Base-by-base conservation (phyloP, 352 stramenopile species). In the Thalassiosira livingstoniorum region DNA sequence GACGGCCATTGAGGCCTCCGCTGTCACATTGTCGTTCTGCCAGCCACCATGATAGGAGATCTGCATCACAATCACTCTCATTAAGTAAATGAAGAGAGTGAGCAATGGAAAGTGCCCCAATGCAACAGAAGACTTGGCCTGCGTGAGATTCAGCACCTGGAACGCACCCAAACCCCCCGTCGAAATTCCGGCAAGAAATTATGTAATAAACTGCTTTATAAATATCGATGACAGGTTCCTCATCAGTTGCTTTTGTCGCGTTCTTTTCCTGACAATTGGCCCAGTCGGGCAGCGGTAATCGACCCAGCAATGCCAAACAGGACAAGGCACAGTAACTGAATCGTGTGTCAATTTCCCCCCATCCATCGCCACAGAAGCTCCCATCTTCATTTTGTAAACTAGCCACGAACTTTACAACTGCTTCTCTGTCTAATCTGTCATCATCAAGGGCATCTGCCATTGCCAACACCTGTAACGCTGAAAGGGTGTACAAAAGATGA, bases 301-400 rank as follows among this genome's bases (percentile, higher is more conserved):
- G 83, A 7, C 95, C 94, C 57, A 99, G 89, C 42, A 99, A 93
- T 43, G 97, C 96, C 32, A 99, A 93, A 45, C 91, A 92, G n/a
- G 93, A 97, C 21, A 99, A 88, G 25, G 97, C 97, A 81, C 97
- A 99, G 88, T 99, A 99, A 29, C 95, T 98, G 88, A 99, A 99
- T 78, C 98, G 96, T 61, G 98, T 99, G 90, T 99, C 98, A 64
- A 99, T 96, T 84, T 99, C 98, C 35, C 94, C 93, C 95, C 97
- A 99, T 84, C 96, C 82, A 88, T 99, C 98, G 39, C 97, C 98
- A 1, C 91, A 94, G 83, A 99, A 99, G 21, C 96, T 98, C 4
- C 98, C 98, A 90, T 99, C 97, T 0, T 85, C 70, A 85, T 99
- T 96, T 91, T 99, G 97, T 43, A 99, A 85, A 7, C 90, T 89